Conservation (phyloP, 192 early-diverging fungal genomes). For the Coemansia sp. region DNA sequence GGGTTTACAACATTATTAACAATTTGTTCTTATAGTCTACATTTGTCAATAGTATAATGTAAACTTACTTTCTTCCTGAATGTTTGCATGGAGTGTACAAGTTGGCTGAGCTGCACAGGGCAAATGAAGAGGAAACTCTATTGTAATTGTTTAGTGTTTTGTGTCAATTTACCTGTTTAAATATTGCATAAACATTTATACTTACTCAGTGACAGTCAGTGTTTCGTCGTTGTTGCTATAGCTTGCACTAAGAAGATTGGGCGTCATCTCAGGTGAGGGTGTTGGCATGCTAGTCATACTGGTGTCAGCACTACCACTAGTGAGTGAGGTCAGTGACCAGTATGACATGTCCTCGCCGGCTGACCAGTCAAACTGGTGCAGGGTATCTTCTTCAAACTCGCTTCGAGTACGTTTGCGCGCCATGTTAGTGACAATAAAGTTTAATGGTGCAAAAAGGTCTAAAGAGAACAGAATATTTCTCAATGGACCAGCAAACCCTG, state of each 20-base stretch:
- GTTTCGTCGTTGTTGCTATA: conserved; percentile 24
- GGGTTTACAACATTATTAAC: too few relatives aligned
- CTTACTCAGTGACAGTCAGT: conserved; percentile 13
- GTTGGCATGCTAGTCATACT: conserved; percentile 20
- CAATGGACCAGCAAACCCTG: too few relatives aligned
- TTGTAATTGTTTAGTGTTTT: not conserved
- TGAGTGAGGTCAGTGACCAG: conserved; percentile 27
- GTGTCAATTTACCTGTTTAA: not conserved
- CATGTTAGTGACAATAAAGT: not conserved
- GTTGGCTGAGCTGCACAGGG: not conserved
- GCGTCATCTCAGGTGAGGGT: conserved; percentile 14
- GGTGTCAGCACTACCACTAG: conserved; percentile 11
- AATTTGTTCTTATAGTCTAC: too few relatives aligned
- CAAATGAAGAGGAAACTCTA: not conserved
- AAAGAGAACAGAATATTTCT: too few relatives aligned
- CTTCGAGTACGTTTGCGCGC: conserved; percentile 11
- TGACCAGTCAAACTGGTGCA: conserved; percentile 25
- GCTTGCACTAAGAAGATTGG: not conserved
- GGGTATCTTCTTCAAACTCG: not conserved
- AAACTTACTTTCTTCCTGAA: not conserved
- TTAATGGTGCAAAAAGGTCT: too few relatives aligned
- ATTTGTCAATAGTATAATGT: not conserved
- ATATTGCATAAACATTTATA: not conserved
- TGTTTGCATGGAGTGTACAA: not conserved
- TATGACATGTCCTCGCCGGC: conserved; percentile 18